These are phyloP conservation scores for Diaporthe australafricana DNA, from an alignment of 2,329 filamentous ascomycete species.

Conservation along the genomic window DNA sequence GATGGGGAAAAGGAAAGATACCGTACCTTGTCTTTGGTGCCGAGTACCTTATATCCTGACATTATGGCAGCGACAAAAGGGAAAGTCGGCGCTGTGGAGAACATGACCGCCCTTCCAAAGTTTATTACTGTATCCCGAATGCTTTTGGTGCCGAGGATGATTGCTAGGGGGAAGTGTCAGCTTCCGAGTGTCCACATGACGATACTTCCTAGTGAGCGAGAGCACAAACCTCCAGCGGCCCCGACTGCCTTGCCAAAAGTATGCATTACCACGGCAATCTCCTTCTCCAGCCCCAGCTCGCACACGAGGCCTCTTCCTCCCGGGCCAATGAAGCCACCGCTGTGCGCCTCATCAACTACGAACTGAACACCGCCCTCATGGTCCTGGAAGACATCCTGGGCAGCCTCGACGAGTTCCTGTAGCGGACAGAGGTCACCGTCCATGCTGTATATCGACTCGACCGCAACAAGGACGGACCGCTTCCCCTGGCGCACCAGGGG, in stretches of 20 bases:
- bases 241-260: conserved; percentile 66
- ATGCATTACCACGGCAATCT: conserved; percentile 62
- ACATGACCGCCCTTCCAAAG: conserved; percentile 51
- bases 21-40: conserved; percentile 49
- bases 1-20: conserved; percentile 34
- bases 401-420: conserved; percentile 49
- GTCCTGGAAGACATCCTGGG: conserved; percentile 45
- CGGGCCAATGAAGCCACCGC: conserved; percentile 61
- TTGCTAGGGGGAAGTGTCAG: background rate
- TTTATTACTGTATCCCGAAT: conserved; percentile 36
- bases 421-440: conserved; percentile 58
- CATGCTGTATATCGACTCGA: conserved; percentile 60
- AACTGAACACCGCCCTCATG: conserved; percentile 56
- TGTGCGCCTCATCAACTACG: conserved; percentile 68
- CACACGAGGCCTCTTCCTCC: conserved; percentile 62
- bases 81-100: conserved; percentile 54
- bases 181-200: background rate
- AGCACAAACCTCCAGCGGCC: conserved; percentile 43
- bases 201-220: background rate
- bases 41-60: conserved; percentile 45
- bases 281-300: conserved; percentile 59
- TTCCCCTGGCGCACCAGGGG: conserved; percentile 43
- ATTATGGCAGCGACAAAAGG: conserved; percentile 54
- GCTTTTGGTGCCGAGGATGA: conserved; percentile 39
- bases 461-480: conserved; percentile 51